Conservation (phyloP, 768 basidiomycete genomes). For the Lepiota subincarnata region DNA sequence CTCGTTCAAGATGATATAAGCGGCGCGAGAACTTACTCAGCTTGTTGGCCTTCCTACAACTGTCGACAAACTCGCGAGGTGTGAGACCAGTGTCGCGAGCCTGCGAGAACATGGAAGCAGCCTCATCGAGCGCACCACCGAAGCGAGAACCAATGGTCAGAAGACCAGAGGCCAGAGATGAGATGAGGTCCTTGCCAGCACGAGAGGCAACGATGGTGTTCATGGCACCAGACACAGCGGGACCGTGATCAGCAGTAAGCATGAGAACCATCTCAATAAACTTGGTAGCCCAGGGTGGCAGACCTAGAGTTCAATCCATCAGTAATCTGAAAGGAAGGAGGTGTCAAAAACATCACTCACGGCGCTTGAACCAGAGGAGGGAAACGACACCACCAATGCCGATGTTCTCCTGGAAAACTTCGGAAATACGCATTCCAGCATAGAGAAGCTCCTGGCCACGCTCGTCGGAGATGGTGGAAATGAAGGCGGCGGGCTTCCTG, state of each 20-base stretch:
- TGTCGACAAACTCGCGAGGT: constrained; percentile 97
- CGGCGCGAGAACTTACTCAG: constrained; percentile 55
- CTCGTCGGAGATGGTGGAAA: constrained; percentile 99
- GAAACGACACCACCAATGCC: constrained; percentile 96
- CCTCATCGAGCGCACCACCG: constrained; percentile 98
- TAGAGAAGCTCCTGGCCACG: constrained; percentile 98
- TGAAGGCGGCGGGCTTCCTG: constrained; percentile 97
- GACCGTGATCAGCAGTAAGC: constrained; percentile 98
- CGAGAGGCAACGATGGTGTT: constrained; percentile 99
- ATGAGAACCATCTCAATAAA: constrained; percentile 99
- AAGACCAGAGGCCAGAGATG: constrained; percentile 91
- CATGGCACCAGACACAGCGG: constrained; percentile 98
- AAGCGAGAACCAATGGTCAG: constrained; percentile 98
- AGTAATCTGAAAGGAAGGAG: neutral
- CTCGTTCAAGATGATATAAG: constrained; percentile 5
- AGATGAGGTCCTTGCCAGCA: constrained; percentile 99
- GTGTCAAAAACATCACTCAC: constrained; percentile 27
- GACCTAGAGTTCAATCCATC: constrained; percentile 26
- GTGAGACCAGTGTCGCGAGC: constrained; percentile 90
- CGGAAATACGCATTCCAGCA: constrained; percentile 97
- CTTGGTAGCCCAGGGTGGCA: constrained; percentile 92
- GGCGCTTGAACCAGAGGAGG: constrained; percentile 97
- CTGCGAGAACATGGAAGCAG: constrained; percentile 91
- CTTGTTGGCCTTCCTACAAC: constrained; percentile 89
- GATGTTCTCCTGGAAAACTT: constrained; percentile 97